Conservation (phyloP, 805 yeast species). For the Saccharomyces cerevisiae region DNA sequence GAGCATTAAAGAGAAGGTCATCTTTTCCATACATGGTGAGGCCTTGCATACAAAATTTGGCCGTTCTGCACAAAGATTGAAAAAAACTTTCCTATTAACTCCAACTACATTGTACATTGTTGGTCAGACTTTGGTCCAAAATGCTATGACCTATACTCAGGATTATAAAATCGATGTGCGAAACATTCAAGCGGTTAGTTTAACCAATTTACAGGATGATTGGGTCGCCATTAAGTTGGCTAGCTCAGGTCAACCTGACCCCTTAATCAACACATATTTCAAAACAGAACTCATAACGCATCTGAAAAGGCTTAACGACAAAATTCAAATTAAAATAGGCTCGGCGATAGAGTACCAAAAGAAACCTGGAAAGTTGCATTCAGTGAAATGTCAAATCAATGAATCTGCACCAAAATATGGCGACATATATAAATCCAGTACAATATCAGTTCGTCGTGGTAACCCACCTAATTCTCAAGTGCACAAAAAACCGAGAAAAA, state of each 20-base stretch:
- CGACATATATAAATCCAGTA: conserved; percentile 78
- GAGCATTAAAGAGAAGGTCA: conserved; percentile 58
- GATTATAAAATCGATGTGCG: conserved; percentile 56
- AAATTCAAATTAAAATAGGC: conserved; percentile 54
- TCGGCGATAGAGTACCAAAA: conserved; percentile 72
- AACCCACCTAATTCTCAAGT: conserved; percentile 59
- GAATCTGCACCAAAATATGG: conserved; percentile 51
- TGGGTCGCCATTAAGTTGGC: conserved; percentile 59
- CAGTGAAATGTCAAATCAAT: conserved; percentile 60
- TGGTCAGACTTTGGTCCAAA: conserved; percentile 60
- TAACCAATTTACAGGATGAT: conserved; percentile 75
- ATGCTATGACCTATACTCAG: conserved; percentile 46
- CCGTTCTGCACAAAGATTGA: conserved; percentile 69
- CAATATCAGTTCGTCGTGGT: conserved; percentile 71
- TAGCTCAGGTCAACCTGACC: conserved; percentile 50
- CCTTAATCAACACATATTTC: conserved; percentile 66
- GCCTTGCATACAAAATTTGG: conserved; percentile 78
- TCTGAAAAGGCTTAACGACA: conserved; percentile 51
- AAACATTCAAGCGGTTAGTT: conserved; percentile 49
- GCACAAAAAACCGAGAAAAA: conserved; percentile 61
- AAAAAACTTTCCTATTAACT: conserved; percentile 64
- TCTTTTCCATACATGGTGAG: conserved; percentile 75
- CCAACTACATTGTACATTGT: conserved; percentile 51
- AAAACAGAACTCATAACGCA: conserved; percentile 81
- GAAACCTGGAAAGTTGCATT: conserved; percentile 72